A percentile compares a stretch with the other conserved stretches of the same genome.
phyloP scores from a whole-genome alignment of 441 rosid species.

The Raphanus hybrid region DNA sequence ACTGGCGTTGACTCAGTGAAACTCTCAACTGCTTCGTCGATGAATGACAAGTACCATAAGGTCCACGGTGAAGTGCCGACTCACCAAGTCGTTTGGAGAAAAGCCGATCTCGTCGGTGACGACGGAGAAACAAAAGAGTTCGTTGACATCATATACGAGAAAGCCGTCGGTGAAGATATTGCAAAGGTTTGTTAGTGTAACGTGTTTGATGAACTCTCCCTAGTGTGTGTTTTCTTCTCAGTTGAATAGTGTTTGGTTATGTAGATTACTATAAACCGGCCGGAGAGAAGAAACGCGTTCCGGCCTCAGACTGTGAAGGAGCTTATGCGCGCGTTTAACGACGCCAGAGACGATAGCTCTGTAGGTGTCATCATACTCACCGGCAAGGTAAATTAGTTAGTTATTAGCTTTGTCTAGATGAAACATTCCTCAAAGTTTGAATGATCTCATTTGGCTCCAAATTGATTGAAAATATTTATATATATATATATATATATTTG shows the following conservation, averaged over 20 bases:
- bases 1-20: slow-evolving; percentile 14
- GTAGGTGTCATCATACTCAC: slow-evolving; percentile 85
- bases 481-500: too few relatives aligned
- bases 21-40: slow-evolving; percentile 46
- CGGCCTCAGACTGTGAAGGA: slow-evolving; percentile 80
- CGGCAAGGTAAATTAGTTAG: slow-evolving; percentile 62
- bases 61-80: slow-evolving; percentile 74
- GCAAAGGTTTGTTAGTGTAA: slow-evolving; percentile 62
- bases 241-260: not conserved
- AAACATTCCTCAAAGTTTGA: too few relatives aligned
- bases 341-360: slow-evolving; percentile 83
- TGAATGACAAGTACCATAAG: slow-evolving; percentile 69
- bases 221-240: not conserved
- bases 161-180: slow-evolving; percentile 80
- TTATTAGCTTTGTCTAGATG: not conserved
- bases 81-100: slow-evolving; percentile 64
- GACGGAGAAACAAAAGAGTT: slow-evolving; percentile 47
- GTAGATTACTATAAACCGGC: slow-evolving; percentile 85
- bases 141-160: slow-evolving; percentile 78
- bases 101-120: slow-evolving; percentile 35
- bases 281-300: slow-evolving; percentile 84
- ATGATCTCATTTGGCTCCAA: too few relatives aligned
- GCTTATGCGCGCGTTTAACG: slow-evolving; percentile 73
- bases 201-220: too few relatives aligned
- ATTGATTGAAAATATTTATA: too few relatives aligned